Conservation (phyloP, 78 protist species). For the Dictyostelium brefeldianum region DNA sequence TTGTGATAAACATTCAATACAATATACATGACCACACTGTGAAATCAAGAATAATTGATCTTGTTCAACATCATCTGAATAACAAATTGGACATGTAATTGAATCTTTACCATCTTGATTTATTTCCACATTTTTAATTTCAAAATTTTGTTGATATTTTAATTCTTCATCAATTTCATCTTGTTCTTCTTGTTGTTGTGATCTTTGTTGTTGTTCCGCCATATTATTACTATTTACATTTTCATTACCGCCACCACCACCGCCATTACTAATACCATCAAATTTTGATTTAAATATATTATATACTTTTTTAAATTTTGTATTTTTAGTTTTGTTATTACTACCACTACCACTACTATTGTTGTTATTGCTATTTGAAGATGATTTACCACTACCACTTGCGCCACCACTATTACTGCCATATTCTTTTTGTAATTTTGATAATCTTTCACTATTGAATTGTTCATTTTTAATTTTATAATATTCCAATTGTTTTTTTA, state of each 20-base stretch:
- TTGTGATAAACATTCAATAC: conserved; percentile 24
- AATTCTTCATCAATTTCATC: conserved; percentile 7
- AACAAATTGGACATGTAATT: conserved; percentile 23
- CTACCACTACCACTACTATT: neutral
- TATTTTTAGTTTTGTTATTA: neutral
- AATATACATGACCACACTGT: conserved; percentile 38
- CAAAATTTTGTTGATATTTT: conserved; percentile 25
- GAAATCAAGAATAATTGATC: conserved; percentile 11
- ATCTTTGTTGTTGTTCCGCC: too few relatives aligned
- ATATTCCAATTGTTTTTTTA: conserved; percentile 19
- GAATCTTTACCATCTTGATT: neutral
- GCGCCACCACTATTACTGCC: neutral
- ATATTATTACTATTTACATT: conserved; percentile 21
- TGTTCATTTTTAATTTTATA: neutral
- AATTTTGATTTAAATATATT: conserved; percentile 11
- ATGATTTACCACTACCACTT: neutral
- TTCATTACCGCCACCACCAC: too few relatives aligned
- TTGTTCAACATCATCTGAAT: conserved; percentile 7
- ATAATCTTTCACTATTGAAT: neutral
- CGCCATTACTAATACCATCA: neutral
- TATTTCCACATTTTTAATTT: neutral
- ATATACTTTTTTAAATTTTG: conserved; percentile 10
- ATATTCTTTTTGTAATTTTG: conserved; percentile 16
- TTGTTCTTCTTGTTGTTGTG: neutral
- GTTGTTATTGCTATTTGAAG: neutral